These are phyloP conservation scores for Pichia nakasei DNA, from an alignment of 805 yeast genomes.

Conservation along the genomic window DNA sequence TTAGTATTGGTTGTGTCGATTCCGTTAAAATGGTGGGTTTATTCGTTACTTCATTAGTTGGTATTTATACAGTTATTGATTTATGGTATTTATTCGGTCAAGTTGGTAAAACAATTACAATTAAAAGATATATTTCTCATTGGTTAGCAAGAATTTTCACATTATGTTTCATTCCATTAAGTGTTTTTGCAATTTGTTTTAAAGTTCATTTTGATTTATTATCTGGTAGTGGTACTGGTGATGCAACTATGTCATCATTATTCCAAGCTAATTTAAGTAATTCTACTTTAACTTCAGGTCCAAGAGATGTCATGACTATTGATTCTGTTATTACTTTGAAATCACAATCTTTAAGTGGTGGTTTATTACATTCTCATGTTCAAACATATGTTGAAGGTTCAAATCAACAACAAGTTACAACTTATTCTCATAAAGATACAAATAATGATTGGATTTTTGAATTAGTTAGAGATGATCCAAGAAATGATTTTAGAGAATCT, in stretches of 20 bases:
- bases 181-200: slow-evolving; percentile 65
- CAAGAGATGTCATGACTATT: slow-evolving; percentile 51
- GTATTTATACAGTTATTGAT: slow-evolving; percentile 83
- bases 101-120: slow-evolving; percentile 25
- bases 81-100: slow-evolving; percentile 88
- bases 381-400: slow-evolving; percentile 88
- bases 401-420: slow-evolving; percentile 90
- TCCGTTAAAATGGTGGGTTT: slow-evolving; percentile 97
- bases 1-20: slow-evolving; percentile 80
- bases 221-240: slow-evolving; percentile 78
- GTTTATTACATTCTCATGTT: slow-evolving; percentile 78
- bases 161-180: slow-evolving; percentile 63
- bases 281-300: slow-evolving; percentile 52
- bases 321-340: slow-evolving; percentile 54
- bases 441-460: slow-evolving; percentile 79
- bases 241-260: slow-evolving; percentile 55
- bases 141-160: slow-evolving; percentile 64
- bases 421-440: slow-evolving; percentile 83
- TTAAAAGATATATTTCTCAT: slow-evolving; percentile 40
- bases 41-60: slow-evolving; percentile 80
- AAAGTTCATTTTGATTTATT: slow-evolving; percentile 72
- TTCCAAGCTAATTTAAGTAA: slow-evolving; percentile 73
- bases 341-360: slow-evolving; percentile 64
- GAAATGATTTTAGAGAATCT: slow-evolving; percentile 25
- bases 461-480: slow-evolving; percentile 40